Conservation (phyloP, 768 basidiomycete species). For the Dioszegia aurantiaca region DNA sequence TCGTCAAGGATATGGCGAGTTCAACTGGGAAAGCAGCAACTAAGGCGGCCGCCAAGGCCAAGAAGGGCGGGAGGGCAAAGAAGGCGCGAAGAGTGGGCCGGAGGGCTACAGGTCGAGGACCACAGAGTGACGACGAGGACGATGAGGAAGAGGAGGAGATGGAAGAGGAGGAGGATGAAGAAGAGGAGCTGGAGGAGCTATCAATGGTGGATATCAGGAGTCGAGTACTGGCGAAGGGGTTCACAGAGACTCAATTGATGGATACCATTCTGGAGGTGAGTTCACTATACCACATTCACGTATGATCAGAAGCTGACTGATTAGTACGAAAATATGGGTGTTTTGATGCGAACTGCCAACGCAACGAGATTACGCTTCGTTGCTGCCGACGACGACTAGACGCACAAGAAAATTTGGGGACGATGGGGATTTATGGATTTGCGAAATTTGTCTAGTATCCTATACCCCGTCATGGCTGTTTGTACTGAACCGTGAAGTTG, state of each 20-base stretch:
- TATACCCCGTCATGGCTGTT: no score
- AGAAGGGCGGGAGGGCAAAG: conserved; percentile 56
- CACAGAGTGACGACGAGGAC: conserved; percentile 55
- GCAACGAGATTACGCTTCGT: conserved; percentile 74
- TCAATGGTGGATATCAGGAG: conserved; percentile 83
- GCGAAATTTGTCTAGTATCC: no score
- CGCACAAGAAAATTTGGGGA: background rate
- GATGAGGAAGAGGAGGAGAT: conserved; percentile 62
- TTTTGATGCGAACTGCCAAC: conserved; percentile 78
- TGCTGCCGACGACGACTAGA: conserved; percentile 16
- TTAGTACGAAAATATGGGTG: conserved; percentile 85
- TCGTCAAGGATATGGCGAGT: conserved; percentile 79
- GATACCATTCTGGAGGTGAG: conserved; percentile 76
- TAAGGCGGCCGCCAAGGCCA: conserved; percentile 52
- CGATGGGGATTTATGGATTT: background rate
- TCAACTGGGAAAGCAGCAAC: conserved; percentile 34
- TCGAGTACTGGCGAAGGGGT: conserved; percentile 78
- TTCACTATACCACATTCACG: background rate
- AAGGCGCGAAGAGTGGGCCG: conserved; percentile 67
- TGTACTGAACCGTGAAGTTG: no score
- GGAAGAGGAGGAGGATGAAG: conserved; percentile 65
- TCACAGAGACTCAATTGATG: conserved; percentile 85
- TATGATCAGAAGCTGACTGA: conserved; percentile 3
- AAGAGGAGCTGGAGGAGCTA: conserved; percentile 63
- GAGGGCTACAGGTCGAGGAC: conserved; percentile 33